Base-by-base conservation (phyloP, 2,329 filamentous ascomycete species). In the Ophiocordyceps australis region DNA sequence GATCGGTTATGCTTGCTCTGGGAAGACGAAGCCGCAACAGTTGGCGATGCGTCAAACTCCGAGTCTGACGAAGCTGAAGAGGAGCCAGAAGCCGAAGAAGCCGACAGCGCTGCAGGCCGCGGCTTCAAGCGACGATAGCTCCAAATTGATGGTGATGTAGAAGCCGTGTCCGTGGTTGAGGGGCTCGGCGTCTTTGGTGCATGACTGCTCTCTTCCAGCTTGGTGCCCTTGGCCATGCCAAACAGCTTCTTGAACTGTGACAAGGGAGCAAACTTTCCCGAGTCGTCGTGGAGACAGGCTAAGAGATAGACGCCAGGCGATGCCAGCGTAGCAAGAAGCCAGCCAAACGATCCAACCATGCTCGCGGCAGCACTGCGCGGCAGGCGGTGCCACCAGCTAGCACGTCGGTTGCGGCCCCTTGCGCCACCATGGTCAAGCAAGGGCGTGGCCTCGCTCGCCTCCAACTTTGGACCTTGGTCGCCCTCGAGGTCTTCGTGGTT, bases 241-340 rank as follows among this genome's bases (percentile, higher is more conserved):
- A 69, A 64, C 15, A 86, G 56, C 41, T 65, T 74, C 42, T 66
- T 65, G 22, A 89, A 52, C 30, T 81, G 83, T 25, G 72, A 54
- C 30, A 89, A 52, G n/a, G 81, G 69, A 27, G 81, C 76, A 46
- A 92, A 92, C 26, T 61, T 61, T 26, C 82, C 82, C 30, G 78
- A 57, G 23, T 82, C 73, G 42, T 91, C 74, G 53, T 79, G 86
- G 39, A 95, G 76, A 44, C 68, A 83, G 35, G 79, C 75, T 32
- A 85, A 69, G 29, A 93, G 52, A 50, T 86, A 94, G 25, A 83
- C 66, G 12, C 75, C 79, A 2, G 86, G 86, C 14, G 77, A 73
- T 15, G 77, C 67, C 32, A 95, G 54, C 10, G 80, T 79, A 25
- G 77, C 75, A 28, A 93, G 52, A 24, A 94, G 61, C 55, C 80